Evolutionary conservation across 768 basidiomycete genomes (phyloP), one percentile per base, ranked within the genome.

Genomic region (Russula abietina): DNA sequence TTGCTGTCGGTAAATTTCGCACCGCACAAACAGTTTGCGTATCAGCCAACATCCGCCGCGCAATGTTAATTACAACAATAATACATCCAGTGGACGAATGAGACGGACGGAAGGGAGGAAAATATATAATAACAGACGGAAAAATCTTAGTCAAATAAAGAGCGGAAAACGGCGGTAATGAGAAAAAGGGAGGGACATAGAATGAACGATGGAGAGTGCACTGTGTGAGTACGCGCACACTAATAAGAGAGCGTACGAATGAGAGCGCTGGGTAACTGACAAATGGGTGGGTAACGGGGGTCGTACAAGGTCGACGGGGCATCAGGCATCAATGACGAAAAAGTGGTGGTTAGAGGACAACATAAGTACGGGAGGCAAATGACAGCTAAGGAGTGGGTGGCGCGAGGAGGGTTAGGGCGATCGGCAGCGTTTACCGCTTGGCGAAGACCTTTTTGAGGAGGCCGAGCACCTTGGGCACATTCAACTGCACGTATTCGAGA

Each of bases 401-500:
- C 58, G 59, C 57, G n/a, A 45, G 30, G 28, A 12, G 17, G 28
- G 9, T 39, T 9, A 54, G 45, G 19, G 26, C 16, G 45, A 39
- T 43, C n/a, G n/a, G 14, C 16, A 19, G 24, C 14, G 26, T 65
- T 87, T 77, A 91, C 75, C 91, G 88, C 77, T 91, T 91, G 24
- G 88, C 87, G 71, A 93, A 93, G 66, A 96, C 93, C 78, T 96
- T 96, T 81, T 93, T 96, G 71, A 96, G 80, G 59, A 97, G 82
- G 33, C 85, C 89, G 39, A 97, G 80, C 54, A 97, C 93, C 75
- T 98, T 98, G 0, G 92, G 91, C 32, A 98, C 96, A 73, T 97
- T 96, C 65, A 98, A 78, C 75, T 97, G 93, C 61, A 98, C 96
- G 72, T 99, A 98, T 77, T 98, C 97, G 66, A 99, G 80, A 77